phyloP scores from a whole-genome alignment of 2,329 filamentous ascomycete genomes.

The Diplodia scrobiculata region DNA sequence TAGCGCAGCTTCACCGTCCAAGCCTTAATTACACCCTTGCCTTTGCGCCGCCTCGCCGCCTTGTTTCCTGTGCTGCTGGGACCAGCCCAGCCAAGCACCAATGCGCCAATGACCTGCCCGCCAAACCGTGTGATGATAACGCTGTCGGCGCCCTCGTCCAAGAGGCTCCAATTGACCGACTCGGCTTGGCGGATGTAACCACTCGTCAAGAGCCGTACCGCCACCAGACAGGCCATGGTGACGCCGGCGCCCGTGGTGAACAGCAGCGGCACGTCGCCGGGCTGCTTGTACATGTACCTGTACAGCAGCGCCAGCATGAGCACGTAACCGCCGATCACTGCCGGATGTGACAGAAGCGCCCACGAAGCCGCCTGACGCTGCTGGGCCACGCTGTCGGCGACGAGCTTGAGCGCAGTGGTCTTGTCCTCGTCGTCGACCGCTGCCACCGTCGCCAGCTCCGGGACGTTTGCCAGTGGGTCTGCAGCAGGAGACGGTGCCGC shows the following conservation, averaged over 20 bases:
- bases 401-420: slow-evolving; percentile 67
- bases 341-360: slow-evolving; percentile 53
- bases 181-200: slow-evolving; percentile 67
- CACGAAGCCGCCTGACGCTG: slow-evolving; percentile 70
- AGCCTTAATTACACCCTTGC: slow-evolving; percentile 71
- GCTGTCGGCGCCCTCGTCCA: slow-evolving; percentile 48
- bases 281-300: slow-evolving; percentile 46
- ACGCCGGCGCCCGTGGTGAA: slow-evolving; percentile 63
- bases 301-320: slow-evolving; percentile 45
- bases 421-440: slow-evolving; percentile 60
- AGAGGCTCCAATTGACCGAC: slow-evolving; percentile 63
- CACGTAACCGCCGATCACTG: slow-evolving; percentile 39
- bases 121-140: slow-evolving; percentile 67
- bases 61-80: slow-evolving; percentile 47
- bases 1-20: slow-evolving; percentile 77
- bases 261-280: slow-evolving; percentile 57
- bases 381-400: slow-evolving; percentile 80
- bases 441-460: slow-evolving; percentile 64
- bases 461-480: slow-evolving; percentile 56
- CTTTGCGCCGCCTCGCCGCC: slow-evolving; percentile 50
- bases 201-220: slow-evolving; percentile 61
- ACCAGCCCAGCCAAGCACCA: slow-evolving; percentile 68
- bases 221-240: slow-evolving; percentile 64
- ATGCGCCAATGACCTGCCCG: slow-evolving; percentile 67
- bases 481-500: background rate